Evolutionary conservation across 2,329 filamentous ascomycete species (phyloP).

Genomic region (Pyrenochaeta sp.): DNA sequence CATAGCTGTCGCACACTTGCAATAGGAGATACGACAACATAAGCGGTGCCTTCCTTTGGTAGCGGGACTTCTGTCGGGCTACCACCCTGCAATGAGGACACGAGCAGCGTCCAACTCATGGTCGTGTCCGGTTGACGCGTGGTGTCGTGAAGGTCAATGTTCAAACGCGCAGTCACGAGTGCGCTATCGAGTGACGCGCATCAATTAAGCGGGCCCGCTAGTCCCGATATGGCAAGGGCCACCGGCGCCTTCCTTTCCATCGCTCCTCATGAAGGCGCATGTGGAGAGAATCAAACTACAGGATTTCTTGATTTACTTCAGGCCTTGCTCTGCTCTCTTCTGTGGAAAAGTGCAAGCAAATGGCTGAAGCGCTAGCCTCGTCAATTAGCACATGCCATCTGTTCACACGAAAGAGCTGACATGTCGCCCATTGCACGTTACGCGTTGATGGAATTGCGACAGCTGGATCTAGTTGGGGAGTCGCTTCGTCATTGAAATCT

Average conservation of each 20-base stretch:
- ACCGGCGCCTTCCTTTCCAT: background rate
- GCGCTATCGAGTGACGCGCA: slow-evolving; percentile 21
- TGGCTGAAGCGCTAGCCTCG: no score
- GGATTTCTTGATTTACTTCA: no score
- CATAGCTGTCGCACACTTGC: background rate
- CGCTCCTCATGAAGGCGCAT: no score
- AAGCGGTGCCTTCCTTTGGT: slow-evolving; percentile 6
- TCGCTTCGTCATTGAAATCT: no score
- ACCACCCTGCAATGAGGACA: background rate
- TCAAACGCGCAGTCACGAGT: slow-evolving; percentile 27
- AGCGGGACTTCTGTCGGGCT: slow-evolving; percentile 5
- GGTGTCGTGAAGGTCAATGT: slow-evolving; percentile 13
- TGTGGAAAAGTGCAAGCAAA: no score
- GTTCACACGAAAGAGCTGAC: no score
- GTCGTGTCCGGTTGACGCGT: slow-evolving; percentile 21
- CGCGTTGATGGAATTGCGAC: no score
- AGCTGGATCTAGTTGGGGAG: no score
- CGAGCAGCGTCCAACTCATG: slow-evolving; percentile 25
- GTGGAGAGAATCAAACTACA: no score
- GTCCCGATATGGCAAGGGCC: slow-evolving; percentile 1
- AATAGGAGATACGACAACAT: slow-evolving; percentile 6
- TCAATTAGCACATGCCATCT: no score
- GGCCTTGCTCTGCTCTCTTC: no score
- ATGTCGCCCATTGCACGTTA: no score
- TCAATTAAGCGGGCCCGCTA: slow-evolving; percentile 8